Evolutionary conservation across 108 stramenopile genomes (phyloP).

Genomic region (Fistulifera pelliculosa): DNA sequence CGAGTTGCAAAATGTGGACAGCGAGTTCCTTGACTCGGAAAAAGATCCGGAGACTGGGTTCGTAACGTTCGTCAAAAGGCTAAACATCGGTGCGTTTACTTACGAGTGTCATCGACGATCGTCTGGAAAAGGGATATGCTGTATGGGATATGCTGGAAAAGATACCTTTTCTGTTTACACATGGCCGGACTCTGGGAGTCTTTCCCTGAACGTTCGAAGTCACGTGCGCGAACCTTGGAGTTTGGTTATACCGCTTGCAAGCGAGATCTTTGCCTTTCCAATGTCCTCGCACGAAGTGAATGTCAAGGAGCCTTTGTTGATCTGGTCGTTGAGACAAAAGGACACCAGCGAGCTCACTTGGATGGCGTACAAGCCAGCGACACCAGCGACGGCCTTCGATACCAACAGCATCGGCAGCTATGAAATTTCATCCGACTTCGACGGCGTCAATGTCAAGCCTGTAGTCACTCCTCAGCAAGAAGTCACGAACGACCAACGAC

Average conservation of each 20-base stretch:
- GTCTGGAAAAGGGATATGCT: conserved; percentile 52
- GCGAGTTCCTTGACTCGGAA: conserved; percentile 51
- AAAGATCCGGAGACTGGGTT: conserved; percentile 42
- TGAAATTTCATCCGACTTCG: too few relatives aligned
- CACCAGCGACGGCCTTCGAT: conserved; percentile 30
- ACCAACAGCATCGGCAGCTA: conserved; percentile 35
- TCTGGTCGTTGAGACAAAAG: conserved; percentile 30
- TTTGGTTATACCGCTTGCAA: conserved; percentile 44
- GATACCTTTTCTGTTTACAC: conserved; percentile 70
- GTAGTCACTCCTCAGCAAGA: conserved; percentile 19
- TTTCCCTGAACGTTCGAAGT: conserved; percentile 67
- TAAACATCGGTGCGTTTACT: conserved; percentile 47
- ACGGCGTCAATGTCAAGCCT: too few relatives aligned
- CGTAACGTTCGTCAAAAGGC: conserved; percentile 42
- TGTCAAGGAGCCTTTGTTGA: conserved; percentile 73
- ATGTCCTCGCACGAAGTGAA: conserved; percentile 42
- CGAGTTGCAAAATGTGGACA: conserved; percentile 63
- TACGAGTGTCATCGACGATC: conserved; percentile 62
- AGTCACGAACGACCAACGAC: conserved; percentile 50
- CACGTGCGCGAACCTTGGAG: conserved; percentile 46
- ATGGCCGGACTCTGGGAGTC: conserved; percentile 63
- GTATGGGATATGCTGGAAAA: conserved; percentile 65
- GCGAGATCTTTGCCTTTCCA: conserved; percentile 47
- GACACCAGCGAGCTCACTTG: conserved; percentile 6
- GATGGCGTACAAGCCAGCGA: conserved; percentile 34